phyloP scores from a whole-genome alignment of 129 eudicot species.

The Glebionis coronaria region DNA sequence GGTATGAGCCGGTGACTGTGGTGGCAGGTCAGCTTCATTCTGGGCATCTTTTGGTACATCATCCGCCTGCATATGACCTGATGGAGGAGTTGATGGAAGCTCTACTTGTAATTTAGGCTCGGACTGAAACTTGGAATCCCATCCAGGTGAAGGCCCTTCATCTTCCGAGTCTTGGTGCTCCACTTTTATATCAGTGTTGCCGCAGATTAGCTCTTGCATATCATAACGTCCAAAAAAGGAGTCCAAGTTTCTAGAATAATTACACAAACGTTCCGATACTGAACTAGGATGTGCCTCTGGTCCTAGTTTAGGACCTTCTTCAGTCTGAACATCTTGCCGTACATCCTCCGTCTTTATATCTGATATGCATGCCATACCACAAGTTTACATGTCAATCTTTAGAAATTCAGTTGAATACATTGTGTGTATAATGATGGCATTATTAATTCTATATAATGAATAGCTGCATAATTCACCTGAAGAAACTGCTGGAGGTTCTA shows the following conservation, averaged over 20 bases:
- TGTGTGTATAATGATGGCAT: neutral
- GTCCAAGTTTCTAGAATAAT: neutral
- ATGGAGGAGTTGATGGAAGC: slow-evolving; percentile 6
- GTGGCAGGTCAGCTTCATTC: slow-evolving; percentile 36
- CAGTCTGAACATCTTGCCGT: slow-evolving; percentile 34
- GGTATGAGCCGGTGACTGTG: neutral
- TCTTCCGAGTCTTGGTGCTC: slow-evolving; percentile 25
- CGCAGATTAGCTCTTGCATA: neutral
- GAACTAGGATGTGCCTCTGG: slow-evolving; percentile 14
- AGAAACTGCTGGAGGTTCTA: slow-evolving; percentile 15
- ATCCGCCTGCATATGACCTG: slow-evolving; percentile 30
- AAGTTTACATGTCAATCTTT: neutral
- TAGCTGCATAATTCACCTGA: too few species aligned
- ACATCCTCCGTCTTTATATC: slow-evolving; percentile 31
- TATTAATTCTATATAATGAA: too few species aligned
- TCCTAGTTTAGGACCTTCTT: slow-evolving; percentile 44
- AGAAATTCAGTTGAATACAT: slow-evolving; percentile 6
- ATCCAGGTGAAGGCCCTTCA: slow-evolving; percentile 39
- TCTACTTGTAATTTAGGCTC: slow-evolving; percentile 10
- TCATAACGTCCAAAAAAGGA: neutral
- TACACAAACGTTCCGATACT: slow-evolving; percentile 2
- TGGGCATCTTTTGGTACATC: slow-evolving; percentile 8
- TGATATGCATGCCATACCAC: slow-evolving; percentile 1
- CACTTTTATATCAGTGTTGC: slow-evolving; percentile 25
- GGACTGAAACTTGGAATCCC: slow-evolving; percentile 32